Base-by-base conservation (phyloP, 2,329 filamentous ascomycete genomes). In the Penicillium sp. region DNA sequence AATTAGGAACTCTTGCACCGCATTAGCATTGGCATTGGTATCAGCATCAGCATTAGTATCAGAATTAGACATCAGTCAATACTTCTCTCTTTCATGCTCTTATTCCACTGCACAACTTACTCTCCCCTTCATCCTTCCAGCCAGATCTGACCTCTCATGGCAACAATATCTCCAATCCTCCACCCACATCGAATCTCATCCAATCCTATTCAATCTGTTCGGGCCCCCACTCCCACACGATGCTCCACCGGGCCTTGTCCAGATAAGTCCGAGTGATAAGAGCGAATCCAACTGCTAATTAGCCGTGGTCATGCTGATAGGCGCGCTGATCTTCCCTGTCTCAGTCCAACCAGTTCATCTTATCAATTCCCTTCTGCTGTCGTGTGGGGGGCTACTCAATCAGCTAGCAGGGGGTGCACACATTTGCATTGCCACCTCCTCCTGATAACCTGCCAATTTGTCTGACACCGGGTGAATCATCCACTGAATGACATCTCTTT, bases 261-360 rank as follows among this genome's bases (percentile, higher is more conserved):
- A 60, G 54, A 62, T 61, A 58, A 61, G 45, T 47, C 19, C 18
- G 45, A n/a, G 14, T 59, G 64, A 67, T 67, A 68, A 66, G 58
- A 62, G 60, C 26, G 48, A 42, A 48, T 55, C 42, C 42, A 52
- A 50, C 26, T 31, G 58, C 65, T 69, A 62, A 69, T 69, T 67
- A 56, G 57, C 59, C 64, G 53, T 67, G 63, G 66, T 69, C 65
- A 69, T 67, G 37, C 29, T 57, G 53, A 57, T 63, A 54, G 48
- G 47, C 53, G 50, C 45, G 51, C 46, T 18, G 59, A 58, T 55
- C 57, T 39, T 16, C 31, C 18, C 34, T 1, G 16, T 16, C n/a
- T 28, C 9, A 18, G 31, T 42, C 16, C 36, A 37, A 37, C 36
- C 36, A 11, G 18, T n/a, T 23, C 36, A 51, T 53, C 58, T 60